phyloP scores from a whole-genome alignment of 352 stramenopile species.

The Achlya hypogyna region DNA sequence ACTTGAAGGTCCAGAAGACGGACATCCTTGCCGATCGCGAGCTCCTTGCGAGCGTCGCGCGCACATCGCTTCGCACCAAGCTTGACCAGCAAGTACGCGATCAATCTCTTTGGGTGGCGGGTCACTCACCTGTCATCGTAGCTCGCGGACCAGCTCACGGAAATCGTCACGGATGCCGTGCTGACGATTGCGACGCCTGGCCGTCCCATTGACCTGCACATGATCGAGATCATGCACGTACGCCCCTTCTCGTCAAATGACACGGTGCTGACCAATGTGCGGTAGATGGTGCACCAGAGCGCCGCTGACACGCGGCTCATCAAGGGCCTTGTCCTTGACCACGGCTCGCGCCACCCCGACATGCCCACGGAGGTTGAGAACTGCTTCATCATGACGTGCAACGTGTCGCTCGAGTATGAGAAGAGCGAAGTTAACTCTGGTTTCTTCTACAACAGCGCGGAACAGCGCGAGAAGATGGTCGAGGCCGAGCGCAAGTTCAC shows the following conservation, averaged over 20 bases:
- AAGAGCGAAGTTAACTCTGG: slow-evolving; percentile 98
- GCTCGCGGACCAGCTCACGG: slow-evolving; percentile 88
- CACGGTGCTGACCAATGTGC: neutral
- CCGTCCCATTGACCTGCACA: slow-evolving; percentile 94
- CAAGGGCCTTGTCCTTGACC: slow-evolving; percentile 96
- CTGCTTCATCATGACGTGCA: slow-evolving; percentile 98
- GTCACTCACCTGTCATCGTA: slow-evolving; percentile 14
- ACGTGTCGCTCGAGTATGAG: slow-evolving; percentile 99
- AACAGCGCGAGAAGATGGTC: slow-evolving; percentile 98
- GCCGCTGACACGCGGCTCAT: slow-evolving; percentile 90
- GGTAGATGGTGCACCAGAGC: slow-evolving; percentile 94
- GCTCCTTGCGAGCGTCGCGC: slow-evolving; percentile 88
- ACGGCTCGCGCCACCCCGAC: slow-evolving; percentile 97
- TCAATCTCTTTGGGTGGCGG: neutral
- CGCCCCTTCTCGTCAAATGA: slow-evolving; percentile 15
- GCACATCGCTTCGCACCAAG: slow-evolving; percentile 97
- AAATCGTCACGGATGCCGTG: slow-evolving; percentile 96
- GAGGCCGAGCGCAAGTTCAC: slow-evolving; percentile 92
- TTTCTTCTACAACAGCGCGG: slow-evolving; percentile 98
- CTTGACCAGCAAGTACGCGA: slow-evolving; percentile 82
- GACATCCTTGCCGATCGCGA: slow-evolving; percentile 92
- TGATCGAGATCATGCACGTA: slow-evolving; percentile 99
- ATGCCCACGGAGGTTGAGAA: slow-evolving; percentile 97
- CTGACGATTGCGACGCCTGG: slow-evolving; percentile 86
- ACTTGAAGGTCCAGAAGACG: slow-evolving; percentile 28